These are phyloP conservation scores for Emmonsia crescens DNA, from an alignment of 2,329 filamentous ascomycete species.

Conservation along the genomic window DNA sequence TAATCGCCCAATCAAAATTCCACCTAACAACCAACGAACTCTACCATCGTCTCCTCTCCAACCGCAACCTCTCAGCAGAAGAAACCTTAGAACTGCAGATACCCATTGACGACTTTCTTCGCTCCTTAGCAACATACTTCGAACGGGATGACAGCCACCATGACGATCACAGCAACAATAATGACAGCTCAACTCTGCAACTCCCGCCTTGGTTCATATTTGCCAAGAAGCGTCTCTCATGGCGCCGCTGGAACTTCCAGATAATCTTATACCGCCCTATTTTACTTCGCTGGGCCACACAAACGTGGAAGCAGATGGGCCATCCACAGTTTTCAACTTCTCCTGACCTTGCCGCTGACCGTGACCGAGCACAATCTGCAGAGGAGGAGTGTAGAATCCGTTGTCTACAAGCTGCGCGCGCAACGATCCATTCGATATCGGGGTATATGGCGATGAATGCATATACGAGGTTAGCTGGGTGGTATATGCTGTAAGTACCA, in stretches of 20 bases:
- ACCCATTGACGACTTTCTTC: slow-evolving; percentile 35
- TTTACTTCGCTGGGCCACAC: slow-evolving; percentile 31
- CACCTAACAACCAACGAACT: slow-evolving; percentile 36
- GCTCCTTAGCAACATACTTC: slow-evolving; percentile 31
- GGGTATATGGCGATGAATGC: slow-evolving; percentile 32
- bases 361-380: not conserved
- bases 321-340: not conserved
- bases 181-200: slow-evolving; percentile 5
- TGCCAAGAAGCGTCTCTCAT: slow-evolving; percentile 20
- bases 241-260: slow-evolving; percentile 35
- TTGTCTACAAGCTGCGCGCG: slow-evolving; percentile 31
- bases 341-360: not conserved
- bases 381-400: slow-evolving; percentile 13
- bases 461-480: slow-evolving; percentile 32
- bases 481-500: slow-evolving; percentile 30
- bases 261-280: slow-evolving; percentile 36
- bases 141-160: slow-evolving; percentile 23
- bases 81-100: slow-evolving; percentile 32
- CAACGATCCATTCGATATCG: slow-evolving; percentile 33
- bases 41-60: slow-evolving; percentile 36
- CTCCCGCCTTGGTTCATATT: slow-evolving; percentile 6
- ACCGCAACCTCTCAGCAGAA: slow-evolving; percentile 30
- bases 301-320: slow-evolving; percentile 20
- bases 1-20: slow-evolving; percentile 33
- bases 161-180: slow-evolving; percentile 29